Evolutionary conservation across 192 early-diverging fungal species (phyloP), one percentile per base, ranked within the genome.

Genomic region (Backusella tuberculispora): DNA sequence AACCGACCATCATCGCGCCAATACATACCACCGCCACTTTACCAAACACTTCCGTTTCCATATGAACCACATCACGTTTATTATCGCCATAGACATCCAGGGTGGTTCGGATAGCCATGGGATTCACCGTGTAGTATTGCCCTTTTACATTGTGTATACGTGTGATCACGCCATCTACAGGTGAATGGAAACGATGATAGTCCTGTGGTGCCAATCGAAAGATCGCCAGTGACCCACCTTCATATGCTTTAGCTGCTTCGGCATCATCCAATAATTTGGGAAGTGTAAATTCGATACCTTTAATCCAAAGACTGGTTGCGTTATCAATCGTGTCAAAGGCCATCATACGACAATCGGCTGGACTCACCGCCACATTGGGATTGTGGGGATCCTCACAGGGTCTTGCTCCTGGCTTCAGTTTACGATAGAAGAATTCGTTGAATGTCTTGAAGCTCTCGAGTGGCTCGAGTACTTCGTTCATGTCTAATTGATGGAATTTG

Each of bases 1-100:
- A 91, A 13, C 94, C 94, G 4, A 95, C 93, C 90, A 95, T 88
- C 92, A 95, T 94, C 26, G 93, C 92, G 14, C 94, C 94, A 69
- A 95, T 88, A 65, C 84, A 80, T 0, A 92, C 87, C 81, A 85
- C 86, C 0, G 92, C 89, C 3, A 95, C 88, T 9, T 80, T 85
- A 7, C 94, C 94, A 81, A 92, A 92, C 37, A 86, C 83, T 1
- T 80, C 75, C 10, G 88, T 87, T 38, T 92, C 80, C 14, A 95
- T 85, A 26, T 85, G 85, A 8, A 86, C 89, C 17, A 95, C 83
- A 26, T 84, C 75, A 13, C 94, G 85, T 10, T 87, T 86, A 78
- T 95, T 95, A 68, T 94, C 93, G 1, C 92, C 90, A 71, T 90
- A 95, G 21, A 95, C 94, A 81, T 95, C 92, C 43, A 91, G 66